Evolutionary conservation across 148 eudicot species (phyloP).

Genomic region (Dysphania ambrosioides): DNA sequence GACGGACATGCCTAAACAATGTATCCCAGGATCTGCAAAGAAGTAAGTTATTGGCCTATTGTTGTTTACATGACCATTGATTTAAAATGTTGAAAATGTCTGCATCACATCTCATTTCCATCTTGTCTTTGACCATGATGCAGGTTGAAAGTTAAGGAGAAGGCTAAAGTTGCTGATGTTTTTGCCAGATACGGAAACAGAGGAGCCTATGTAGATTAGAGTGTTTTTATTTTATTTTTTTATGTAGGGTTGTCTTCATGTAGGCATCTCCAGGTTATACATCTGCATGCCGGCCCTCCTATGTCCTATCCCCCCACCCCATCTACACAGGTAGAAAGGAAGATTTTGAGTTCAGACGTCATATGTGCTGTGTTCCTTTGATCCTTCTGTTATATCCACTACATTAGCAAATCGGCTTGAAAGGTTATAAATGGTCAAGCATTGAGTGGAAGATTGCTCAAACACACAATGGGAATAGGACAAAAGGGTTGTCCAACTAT

Average conservation of each 20-base stretch:
- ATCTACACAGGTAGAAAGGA: neutral
- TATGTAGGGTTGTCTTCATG: neutral
- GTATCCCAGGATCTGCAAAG: constrained; percentile 75
- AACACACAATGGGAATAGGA: too few species aligned
- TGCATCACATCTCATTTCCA: constrained; percentile 2
- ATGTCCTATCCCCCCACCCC: neutral
- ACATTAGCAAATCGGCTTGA: too few species aligned
- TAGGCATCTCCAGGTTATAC: neutral
- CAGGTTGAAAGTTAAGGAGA: constrained; percentile 73
- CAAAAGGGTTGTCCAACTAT: too few species aligned
- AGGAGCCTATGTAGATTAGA: constrained; percentile 22
- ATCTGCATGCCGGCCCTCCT: neutral
- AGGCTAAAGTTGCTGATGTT: constrained; percentile 65
- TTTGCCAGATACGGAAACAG: constrained; percentile 58
- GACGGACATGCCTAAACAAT: constrained; percentile 30
- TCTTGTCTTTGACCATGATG: constrained; percentile 18
- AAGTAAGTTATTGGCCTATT: constrained; percentile 15
- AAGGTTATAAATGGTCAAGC: too few species aligned
- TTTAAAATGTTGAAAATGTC: neutral
- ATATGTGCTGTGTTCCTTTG: too few species aligned
- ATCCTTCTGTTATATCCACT: too few species aligned
- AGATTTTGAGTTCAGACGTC: neutral
- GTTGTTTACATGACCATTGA: neutral
- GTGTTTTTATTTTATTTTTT: constrained; percentile 5
- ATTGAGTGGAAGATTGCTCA: too few species aligned